Base-by-base conservation (phyloP, 148 eudicot species). In the Diospyros lotus region DNA sequence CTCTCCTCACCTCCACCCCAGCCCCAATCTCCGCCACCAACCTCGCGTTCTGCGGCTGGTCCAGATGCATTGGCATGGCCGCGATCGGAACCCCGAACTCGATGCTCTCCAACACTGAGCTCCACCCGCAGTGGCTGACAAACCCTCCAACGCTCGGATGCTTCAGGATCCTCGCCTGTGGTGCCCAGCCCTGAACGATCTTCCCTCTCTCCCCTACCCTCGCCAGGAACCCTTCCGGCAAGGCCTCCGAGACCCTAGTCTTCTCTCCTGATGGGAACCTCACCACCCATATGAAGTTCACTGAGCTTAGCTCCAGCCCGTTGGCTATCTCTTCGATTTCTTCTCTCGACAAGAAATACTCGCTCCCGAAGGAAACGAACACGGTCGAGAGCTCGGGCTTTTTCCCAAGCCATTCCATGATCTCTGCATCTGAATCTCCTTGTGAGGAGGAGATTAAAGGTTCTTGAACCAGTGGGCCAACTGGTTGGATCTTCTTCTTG, bases 81-180 rank as follows among this genome's bases (percentile, higher is more conserved):
- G 50, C 6, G 4, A 68, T 68, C 28, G 71, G 58, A 68, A 68
- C 9, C 41, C 71, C 71, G 18, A 68, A 68, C 14, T 48, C 46
- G 2, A 82, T 45, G 59, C 81, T 70, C 46, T 82, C 84, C 72
- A 69, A 41, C 14, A 75, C 17, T 1, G 84, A 82, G 43, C 69
- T 78, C 75, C 81, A 74, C 17, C 84, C 84, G 70, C 84, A 82
- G 65, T 82, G 84, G 15, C 81, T 82, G 76, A 77, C 81, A 66
- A 78, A 82, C 3, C 78, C 84, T n/a, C 84, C 84, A 10, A 65
- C 66, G 51, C 78, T 78, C n/a, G 76, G 39, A 59, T 82, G 84
- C 13, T 54, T 48, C 11, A 81, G 54, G 17, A 81, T 81, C 54
- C 60, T 74, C n/a, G 58, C 73, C n/a, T 81, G 84, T 6, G 84